These are phyloP conservation scores for Tolypocladium cylindrosporum DNA, from an alignment of 2,329 filamentous ascomycete species.

Conservation along the genomic window DNA sequence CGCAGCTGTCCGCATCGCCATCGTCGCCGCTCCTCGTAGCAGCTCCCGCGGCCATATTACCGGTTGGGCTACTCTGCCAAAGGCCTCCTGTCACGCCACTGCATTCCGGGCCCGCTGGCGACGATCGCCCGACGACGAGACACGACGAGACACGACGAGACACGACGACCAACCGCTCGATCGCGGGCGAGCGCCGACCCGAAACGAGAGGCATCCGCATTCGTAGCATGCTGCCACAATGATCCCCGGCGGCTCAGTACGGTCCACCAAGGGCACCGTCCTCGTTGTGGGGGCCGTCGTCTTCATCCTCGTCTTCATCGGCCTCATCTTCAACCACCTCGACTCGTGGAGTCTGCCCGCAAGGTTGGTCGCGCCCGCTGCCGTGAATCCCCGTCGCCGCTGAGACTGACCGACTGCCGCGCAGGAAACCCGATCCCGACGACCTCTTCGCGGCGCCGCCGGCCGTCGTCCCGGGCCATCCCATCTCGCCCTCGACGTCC, in stretches of 20 bases:
- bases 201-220: neutral
- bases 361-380: constrained; percentile 6
- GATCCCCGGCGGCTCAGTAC: constrained; percentile 19
- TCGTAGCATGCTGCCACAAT: constrained; percentile 14
- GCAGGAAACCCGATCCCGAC: neutral
- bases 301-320: constrained; percentile 20
- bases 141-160: neutral
- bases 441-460: neutral
- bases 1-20: neutral
- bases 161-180: neutral
- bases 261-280: constrained; percentile 19
- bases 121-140: neutral
- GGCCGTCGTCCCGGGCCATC: neutral
- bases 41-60: neutral
- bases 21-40: neutral
- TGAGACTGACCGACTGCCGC: neutral
- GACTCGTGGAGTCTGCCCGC: constrained; percentile 14
- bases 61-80: neutral
- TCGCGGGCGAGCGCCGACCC: neutral
- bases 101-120: neutral
- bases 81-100: neutral
- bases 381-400: neutral
- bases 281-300: constrained; percentile 19
- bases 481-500: neutral
- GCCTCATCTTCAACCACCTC: constrained; percentile 21